Conservation (phyloP, 495 filamentous ascomycete genomes). For the Aspergillus hancockii region DNA sequence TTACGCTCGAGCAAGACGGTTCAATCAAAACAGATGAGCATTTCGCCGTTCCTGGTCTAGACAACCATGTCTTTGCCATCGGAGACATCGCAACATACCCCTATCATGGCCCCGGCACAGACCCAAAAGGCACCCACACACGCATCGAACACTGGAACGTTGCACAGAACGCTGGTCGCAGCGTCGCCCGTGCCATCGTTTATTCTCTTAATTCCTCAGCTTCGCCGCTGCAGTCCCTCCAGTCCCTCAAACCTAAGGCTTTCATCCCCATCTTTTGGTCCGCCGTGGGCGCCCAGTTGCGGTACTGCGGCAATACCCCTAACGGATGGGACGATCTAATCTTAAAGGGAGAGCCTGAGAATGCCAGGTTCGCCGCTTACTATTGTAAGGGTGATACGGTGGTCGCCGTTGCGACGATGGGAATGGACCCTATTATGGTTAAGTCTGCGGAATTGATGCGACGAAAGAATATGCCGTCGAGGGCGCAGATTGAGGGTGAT, state of each 20-base stretch:
- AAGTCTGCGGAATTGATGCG: slow-evolving; percentile 87
- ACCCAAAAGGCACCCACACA: slow-evolving; percentile 50
- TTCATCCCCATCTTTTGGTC: slow-evolving; percentile 98
- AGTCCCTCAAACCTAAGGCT: slow-evolving; percentile 56
- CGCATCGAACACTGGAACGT: slow-evolving; percentile 99
- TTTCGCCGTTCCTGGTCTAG: slow-evolving; percentile 70
- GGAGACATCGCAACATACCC: slow-evolving; percentile 96
- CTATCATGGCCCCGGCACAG: slow-evolving; percentile 84
- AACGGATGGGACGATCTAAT: slow-evolving; percentile 84
- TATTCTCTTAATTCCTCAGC: slow-evolving; percentile 36
- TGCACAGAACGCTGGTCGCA: slow-evolving; percentile 85
- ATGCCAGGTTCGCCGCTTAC: slow-evolving; percentile 84
- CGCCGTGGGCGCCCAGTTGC: slow-evolving; percentile 81
- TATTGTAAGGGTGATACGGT: slow-evolving; percentile 85
- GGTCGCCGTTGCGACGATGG: slow-evolving; percentile 92
- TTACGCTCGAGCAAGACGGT: slow-evolving; percentile 76
- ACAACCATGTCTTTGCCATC: slow-evolving; percentile 81
- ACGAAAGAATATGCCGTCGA: slow-evolving; percentile 75
- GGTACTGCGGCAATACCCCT: slow-evolving; percentile 85
- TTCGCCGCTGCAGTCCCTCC: slow-evolving; percentile 30
- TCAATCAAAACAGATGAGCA: slow-evolving; percentile 75
- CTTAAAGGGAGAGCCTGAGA: slow-evolving; percentile 71
- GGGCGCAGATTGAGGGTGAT: slow-evolving; percentile 72
- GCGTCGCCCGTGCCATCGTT: slow-evolving; percentile 72
- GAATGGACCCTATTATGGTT: slow-evolving; percentile 81